phyloP scores from a whole-genome alignment of 805 yeast species.

The Cyberlindnera maclurae region DNA sequence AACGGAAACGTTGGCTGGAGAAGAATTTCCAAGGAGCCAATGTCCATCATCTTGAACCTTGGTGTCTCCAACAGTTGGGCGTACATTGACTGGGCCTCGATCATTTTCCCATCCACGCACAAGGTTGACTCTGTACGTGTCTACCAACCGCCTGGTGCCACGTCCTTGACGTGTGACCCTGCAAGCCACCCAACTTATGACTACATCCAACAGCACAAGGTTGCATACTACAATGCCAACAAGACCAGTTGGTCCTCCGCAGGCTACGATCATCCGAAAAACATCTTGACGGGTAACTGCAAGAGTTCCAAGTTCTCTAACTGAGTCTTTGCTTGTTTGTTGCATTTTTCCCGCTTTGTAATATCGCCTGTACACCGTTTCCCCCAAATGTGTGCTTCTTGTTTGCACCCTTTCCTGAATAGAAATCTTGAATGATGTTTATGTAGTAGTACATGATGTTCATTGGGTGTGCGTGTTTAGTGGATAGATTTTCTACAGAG shows the following conservation, averaged over 20 bases:
- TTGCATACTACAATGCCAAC: conserved; percentile 65
- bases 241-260: conserved; percentile 68
- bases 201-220: conserved; percentile 64
- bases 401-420: neutral
- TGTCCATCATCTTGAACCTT: conserved; percentile 80
- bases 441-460: too few relatives aligned
- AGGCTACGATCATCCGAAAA: conserved; percentile 66
- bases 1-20: conserved; percentile 89
- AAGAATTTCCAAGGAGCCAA: conserved; percentile 80
- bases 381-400: neutral
- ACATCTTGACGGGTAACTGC: conserved; percentile 48
- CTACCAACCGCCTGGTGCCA: conserved; percentile 72
- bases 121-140: conserved; percentile 79
- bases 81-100: conserved; percentile 81
- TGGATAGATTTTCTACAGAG: neutral
- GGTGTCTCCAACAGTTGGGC: conserved; percentile 94
- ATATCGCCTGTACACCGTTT: neutral
- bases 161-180: conserved; percentile 79
- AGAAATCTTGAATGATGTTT: neutral
- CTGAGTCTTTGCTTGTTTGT: neutral
- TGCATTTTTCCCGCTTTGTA: neutral
- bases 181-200: conserved; percentile 75
- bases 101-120: conserved; percentile 73
- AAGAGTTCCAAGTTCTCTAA: conserved; percentile 25
- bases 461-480: neutral